Conservation (phyloP, 495 filamentous ascomycete species). For the Daldinia bambusicola region DNA sequence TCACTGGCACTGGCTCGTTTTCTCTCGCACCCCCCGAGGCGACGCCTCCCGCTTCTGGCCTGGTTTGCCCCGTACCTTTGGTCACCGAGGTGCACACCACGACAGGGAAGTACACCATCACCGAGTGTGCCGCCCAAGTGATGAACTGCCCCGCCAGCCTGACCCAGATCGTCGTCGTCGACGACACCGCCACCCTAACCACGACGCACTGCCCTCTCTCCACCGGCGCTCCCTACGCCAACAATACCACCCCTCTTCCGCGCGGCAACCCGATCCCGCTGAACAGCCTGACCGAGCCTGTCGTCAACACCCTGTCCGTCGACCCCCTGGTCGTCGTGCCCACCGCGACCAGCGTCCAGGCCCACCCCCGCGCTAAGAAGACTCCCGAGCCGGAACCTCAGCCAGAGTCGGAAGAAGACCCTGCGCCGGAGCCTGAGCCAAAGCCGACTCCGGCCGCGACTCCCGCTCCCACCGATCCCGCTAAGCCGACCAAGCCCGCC, state of each 20-base stretch:
- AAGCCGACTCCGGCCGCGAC: not conserved
- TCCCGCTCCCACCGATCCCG: not conserved
- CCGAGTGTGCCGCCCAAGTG: conserved; percentile 37
- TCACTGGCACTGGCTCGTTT: conserved; percentile 6
- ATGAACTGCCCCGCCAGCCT: conserved; percentile 45
- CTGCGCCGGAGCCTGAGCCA: not conserved
- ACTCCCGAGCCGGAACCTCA: not conserved
- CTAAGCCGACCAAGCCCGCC: not conserved
- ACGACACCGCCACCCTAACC: conserved; percentile 22
- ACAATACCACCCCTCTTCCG: conserved; percentile 6
- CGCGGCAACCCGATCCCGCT: conserved; percentile 17
- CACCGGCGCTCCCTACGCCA: conserved; percentile 18
- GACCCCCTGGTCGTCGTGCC: conserved; percentile 27
- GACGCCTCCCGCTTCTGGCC: not conserved
- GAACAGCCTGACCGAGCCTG: conserved; percentile 19
- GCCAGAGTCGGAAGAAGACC: not conserved
- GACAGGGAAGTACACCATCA: conserved; percentile 33
- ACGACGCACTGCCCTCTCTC: conserved; percentile 30
- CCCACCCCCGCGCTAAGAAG: conserved; percentile 2
- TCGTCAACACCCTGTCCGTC: conserved; percentile 23
- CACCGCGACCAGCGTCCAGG: conserved; percentile 23
- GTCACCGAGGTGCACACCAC: conserved; percentile 30
- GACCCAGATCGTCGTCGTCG: conserved; percentile 39
- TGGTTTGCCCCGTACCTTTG: conserved; percentile 12
- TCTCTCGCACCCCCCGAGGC: not conserved